Base-by-base conservation (phyloP, 129 eudicot genomes). In the Flaveria trinervia region DNA sequence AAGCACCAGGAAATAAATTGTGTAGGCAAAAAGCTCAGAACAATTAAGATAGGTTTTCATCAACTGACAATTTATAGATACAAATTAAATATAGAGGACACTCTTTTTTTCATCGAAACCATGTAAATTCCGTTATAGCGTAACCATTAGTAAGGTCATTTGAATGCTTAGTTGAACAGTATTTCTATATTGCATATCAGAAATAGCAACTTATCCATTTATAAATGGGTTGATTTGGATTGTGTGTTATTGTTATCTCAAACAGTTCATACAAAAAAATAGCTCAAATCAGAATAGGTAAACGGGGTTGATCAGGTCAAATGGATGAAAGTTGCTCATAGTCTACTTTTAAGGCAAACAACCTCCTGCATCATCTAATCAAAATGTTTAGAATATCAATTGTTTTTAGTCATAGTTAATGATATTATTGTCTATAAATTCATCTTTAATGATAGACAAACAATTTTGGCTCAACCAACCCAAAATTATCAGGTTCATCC, bases 161-260 rank as follows among this genome's bases (percentile, higher is more conserved):
- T 56, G 30, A 56, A 56, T 56, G 30, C 28, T 56, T 56, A 22
- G 13, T 56, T 56, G 10, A 56, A 56, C 64, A 56, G 13, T 56
- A 13, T 18, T 56, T 13, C 64, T 13, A 18, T 28, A 20, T 56
- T 56, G 15, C 64, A 9, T 26, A 25, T 61, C 26, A 25, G 68
- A 28, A 1, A 61, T 2, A 8, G 41, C n/a, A 61, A 61, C 5
- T 26, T 23, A 23, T 26, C 67, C 12, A 61, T 1, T 13, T 61
- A 9, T 59, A 7, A 59, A 59, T 22, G 64, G 65, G 36, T 59
- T 13, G 7, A 25, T 61, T 61, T 61, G 68, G 68, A 14, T 26
- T 61, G 18, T 61, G 41, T 23, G 30, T 59, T 59, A 59, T 13
- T 23, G 30, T 59, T 59, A 59, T 61, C 68, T 61, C 68, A 61